These are phyloP conservation scores for Apiotrichum gamsii DNA, from an alignment of 1,284 basidiomycete genomes.

Conservation along the genomic window DNA sequence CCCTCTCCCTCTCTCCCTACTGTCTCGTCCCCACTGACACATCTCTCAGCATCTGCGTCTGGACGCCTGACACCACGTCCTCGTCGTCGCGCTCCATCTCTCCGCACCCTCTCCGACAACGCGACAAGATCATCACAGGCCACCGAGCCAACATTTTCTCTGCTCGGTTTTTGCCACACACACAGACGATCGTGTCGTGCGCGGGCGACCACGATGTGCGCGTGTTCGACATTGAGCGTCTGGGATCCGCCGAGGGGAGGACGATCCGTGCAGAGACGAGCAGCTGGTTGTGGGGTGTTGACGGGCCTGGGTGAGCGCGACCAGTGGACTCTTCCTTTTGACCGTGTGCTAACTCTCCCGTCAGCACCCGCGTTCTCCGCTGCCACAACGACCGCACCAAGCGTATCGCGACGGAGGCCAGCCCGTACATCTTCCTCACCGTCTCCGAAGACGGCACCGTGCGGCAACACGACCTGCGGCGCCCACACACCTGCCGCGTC, in stretches of 20 bases:
- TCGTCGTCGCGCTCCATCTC: slow-evolving; percentile 23
- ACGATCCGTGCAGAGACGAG: slow-evolving; percentile 2
- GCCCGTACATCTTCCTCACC: slow-evolving; percentile 74
- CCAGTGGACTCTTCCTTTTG: not conserved
- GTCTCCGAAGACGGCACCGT: slow-evolving; percentile 72
- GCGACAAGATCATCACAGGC: slow-evolving; percentile 62
- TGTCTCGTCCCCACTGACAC: not conserved
- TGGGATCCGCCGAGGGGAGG: slow-evolving; percentile 46
- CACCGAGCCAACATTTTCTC: slow-evolving; percentile 85
- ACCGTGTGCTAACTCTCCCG: no score
- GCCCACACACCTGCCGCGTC: slow-evolving; percentile 38
- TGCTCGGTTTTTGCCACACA: slow-evolving; percentile 68
- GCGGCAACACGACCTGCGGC: slow-evolving; percentile 79
- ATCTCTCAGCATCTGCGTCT: slow-evolving; percentile 57
- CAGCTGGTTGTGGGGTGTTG: slow-evolving; percentile 25
- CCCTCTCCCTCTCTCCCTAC: not conserved
- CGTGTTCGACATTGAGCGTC: slow-evolving; percentile 67
- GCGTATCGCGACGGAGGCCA: slow-evolving; percentile 73
- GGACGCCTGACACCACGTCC: slow-evolving; percentile 52
- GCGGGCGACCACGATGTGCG: slow-evolving; percentile 75
- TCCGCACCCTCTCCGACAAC: slow-evolving; percentile 59
- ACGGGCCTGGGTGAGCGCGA: slow-evolving; percentile 35
- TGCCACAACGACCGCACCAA: slow-evolving; percentile 65
- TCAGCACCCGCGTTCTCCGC: slow-evolving; percentile 52
- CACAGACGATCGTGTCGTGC: slow-evolving; percentile 54